Evolutionary conservation across 345 rosid genomes (phyloP).

Genomic region (Populus pruinosa): DNA sequence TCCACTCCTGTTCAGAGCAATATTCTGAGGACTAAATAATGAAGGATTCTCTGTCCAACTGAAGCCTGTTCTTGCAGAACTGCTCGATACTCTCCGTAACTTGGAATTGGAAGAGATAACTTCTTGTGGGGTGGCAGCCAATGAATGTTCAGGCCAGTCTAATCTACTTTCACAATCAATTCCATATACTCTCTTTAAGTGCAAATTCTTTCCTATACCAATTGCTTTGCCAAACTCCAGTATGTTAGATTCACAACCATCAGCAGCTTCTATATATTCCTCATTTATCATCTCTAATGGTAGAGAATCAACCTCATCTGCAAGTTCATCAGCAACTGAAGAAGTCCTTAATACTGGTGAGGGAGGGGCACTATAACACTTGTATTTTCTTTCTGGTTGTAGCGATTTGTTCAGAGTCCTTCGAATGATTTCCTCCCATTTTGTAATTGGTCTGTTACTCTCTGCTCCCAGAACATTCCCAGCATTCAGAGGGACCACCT

Average conservation of each 20-base stretch:
- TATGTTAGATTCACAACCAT: conserved; percentile 19
- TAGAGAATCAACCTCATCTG: conserved; percentile 42
- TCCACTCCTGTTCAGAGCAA: conserved; percentile 34
- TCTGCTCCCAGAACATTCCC: conserved; percentile 96
- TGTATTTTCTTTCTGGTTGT: conserved; percentile 49
- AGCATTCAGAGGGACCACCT: conserved; percentile 94
- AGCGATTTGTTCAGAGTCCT: conserved; percentile 74
- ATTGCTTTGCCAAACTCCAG: conserved; percentile 25
- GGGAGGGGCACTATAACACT: conserved; percentile 83
- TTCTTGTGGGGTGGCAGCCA: conserved; percentile 71
- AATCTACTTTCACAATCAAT: conserved; percentile 31
- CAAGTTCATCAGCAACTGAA: conserved; percentile 65
- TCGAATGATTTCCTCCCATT: conserved; percentile 90
- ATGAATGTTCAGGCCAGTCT: conserved; percentile 88
- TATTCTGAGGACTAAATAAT: conserved; percentile 26
- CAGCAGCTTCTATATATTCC: conserved; percentile 27
- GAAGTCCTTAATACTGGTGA: conserved; percentile 79
- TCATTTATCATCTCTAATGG: conserved; percentile 42
- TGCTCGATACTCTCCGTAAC: conserved; percentile 68
- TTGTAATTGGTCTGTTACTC: conserved; percentile 73
- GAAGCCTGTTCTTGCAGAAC: conserved; percentile 64
- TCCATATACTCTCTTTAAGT: conserved; percentile 44
- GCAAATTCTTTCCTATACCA: conserved; percentile 34
- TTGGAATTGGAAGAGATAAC: conserved; percentile 51
- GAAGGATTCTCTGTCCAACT: conserved; percentile 38